A percentile compares a stretch with the other conserved stretches of the same genome.
phyloP scores from a whole-genome alignment of 441 rosid species.

The Dalechampia spathulata region DNA sequence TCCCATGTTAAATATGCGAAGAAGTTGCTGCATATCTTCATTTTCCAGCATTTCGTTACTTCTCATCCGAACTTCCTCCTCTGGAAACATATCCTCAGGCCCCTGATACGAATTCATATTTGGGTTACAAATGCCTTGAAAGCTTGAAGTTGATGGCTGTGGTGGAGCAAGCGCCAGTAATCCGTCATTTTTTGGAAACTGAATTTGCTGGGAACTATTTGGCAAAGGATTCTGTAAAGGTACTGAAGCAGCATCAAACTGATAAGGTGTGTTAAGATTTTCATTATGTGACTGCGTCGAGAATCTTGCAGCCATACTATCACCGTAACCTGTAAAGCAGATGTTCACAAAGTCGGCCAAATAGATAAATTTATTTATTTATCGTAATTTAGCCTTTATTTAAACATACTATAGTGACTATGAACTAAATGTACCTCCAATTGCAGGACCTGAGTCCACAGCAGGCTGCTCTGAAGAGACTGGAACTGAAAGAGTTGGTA shows the following conservation, averaged over 20 bases:
- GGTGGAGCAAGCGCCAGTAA: slow-evolving; percentile 40
- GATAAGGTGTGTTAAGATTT: slow-evolving; percentile 38
- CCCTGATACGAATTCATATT: slow-evolving; percentile 35
- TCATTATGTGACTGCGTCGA: slow-evolving; percentile 42
- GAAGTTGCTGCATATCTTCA: slow-evolving; percentile 88
- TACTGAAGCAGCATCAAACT: slow-evolving; percentile 36
- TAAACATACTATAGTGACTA: too few species aligned
- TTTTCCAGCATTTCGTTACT: slow-evolving; percentile 86
- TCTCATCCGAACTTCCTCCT: slow-evolving; percentile 77
- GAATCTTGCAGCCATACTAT: slow-evolving; percentile 32
- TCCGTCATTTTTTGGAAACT: slow-evolving; percentile 29
- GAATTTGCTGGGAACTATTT: slow-evolving; percentile 31
- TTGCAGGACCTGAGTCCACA: slow-evolving; percentile 39
- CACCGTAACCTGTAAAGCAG: slow-evolving; percentile 47
- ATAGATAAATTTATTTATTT: too few species aligned
- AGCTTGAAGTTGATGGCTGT: slow-evolving; percentile 32
- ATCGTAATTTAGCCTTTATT: too few species aligned
- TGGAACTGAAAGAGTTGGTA: slow-evolving; percentile 39
- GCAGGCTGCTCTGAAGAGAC: slow-evolving; percentile 47
- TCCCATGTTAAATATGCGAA: slow-evolving; percentile 64
- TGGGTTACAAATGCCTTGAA: slow-evolving; percentile 36
- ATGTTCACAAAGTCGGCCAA: slow-evolving; percentile 4
- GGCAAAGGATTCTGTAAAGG: slow-evolving; percentile 42
- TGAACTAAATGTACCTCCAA: slow-evolving; percentile 50
- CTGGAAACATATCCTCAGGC: slow-evolving; percentile 52